Evolutionary conservation across 1,284 basidiomycete species (phyloP).

Genomic region (Leccinum pachyderme): DNA sequence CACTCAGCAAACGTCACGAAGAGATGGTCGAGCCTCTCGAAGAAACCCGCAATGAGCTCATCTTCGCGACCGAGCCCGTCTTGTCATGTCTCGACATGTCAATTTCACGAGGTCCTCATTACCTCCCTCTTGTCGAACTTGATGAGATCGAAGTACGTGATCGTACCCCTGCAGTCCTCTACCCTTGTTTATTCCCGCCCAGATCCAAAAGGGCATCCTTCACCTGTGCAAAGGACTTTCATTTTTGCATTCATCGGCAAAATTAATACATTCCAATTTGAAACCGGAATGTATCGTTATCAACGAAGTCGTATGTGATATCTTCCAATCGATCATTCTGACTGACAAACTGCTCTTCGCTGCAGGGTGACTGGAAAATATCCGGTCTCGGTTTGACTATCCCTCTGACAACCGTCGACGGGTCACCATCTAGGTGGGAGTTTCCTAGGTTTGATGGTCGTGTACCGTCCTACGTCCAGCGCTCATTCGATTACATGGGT

Average conservation of each 20-base stretch:
- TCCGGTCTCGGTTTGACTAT: conserved; percentile 89
- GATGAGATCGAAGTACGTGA: conserved; percentile 85
- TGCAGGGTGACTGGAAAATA: conserved; percentile 97
- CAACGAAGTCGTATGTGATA: conserved; percentile 73
- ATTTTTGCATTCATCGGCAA: conserved; percentile 91
- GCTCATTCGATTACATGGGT: conserved; percentile 96
- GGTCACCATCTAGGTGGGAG: conserved; percentile 77
- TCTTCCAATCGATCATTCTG: neutral
- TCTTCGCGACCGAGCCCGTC: conserved; percentile 92
- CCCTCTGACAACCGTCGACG: conserved; percentile 68
- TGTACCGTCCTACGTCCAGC: conserved; percentile 80
- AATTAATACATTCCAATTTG: conserved; percentile 90
- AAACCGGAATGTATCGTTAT: conserved; percentile 84
- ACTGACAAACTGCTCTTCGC: conserved; percentile 2
- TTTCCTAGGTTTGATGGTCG: conserved; percentile 87
- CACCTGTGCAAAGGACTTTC: conserved; percentile 92
- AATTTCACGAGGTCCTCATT: conserved; percentile 61
- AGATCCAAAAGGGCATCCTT: conserved; percentile 97
- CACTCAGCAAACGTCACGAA: conserved; percentile 26
- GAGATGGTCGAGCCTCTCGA: conserved; percentile 99
- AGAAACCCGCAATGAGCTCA: conserved; percentile 84
- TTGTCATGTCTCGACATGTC: conserved; percentile 76
- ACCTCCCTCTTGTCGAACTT: conserved; percentile 62
- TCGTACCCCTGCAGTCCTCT: conserved; percentile 7
- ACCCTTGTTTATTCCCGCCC: conserved; percentile 14